Evolutionary conservation across 139 green algal genomes (phyloP), one percentile per base, ranked within the genome.

Genomic region (Chlorella sp.): DNA sequence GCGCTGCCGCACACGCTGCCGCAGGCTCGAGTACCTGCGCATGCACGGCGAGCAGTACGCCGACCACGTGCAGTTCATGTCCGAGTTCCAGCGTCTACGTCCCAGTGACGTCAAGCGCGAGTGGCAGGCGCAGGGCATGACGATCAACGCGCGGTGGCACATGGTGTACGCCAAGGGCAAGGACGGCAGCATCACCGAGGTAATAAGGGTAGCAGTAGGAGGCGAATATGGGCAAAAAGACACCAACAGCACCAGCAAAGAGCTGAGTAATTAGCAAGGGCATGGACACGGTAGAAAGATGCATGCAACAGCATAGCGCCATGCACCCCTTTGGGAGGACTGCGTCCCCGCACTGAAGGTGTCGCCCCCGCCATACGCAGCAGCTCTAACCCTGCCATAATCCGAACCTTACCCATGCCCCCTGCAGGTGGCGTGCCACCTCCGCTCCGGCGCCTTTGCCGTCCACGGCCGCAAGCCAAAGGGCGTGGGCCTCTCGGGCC

Each of bases 101-200:
- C 78, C 78, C 59, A 77, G 67, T 1, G 78, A 77, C 49, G 78
- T 74, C 1, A 83, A 83, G 70, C 76, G 74, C 65, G 66, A 77
- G 51, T 69, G 51, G 3, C 64, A 62, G 35, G 74, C 78, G 73
- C 69, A 82, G 72, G 73, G 61, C n/a, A 80, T 83, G 73, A 62
- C 78, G 23, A 83, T 80, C 65, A 83, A 83, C 66, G 73, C 78
- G 6, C 42, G 42, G 10, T 10, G 10, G 17, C 42, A 55, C 42
- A 55, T 17, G 17, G 10, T 55, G 42, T 55, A 17, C 17, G 42
- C 17, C 42, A 55, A 17, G 42, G 17, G 42, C 10, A 10, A 55
- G 42, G 42, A 55, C 42, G 42, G 42, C 42, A 55, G 10, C 10
- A 55, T 17, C 10, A 10, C 10, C 10, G 42, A 55, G 42, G 42